Evolutionary conservation across 148 eudicot species (phyloP), one percentile per base, ranked within the genome.

Genomic region (Amaranthus hypochondriacus): DNA sequence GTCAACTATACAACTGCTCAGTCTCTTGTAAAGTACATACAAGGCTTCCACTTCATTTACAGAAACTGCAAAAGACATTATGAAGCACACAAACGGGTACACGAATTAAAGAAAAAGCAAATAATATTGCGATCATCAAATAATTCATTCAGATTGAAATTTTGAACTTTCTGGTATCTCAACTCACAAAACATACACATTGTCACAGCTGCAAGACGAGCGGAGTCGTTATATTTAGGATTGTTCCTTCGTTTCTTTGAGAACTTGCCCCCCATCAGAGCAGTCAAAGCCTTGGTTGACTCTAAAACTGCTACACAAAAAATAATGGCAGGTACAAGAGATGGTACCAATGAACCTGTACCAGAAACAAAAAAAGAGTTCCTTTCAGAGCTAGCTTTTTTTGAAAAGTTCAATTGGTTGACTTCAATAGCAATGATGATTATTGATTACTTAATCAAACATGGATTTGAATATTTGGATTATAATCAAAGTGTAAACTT

Each of bases 11-110:
- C 80, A 81, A 55, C 84, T 68, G 79, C 86, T 78, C 47, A 84
- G 43, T 6, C 58, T 67, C 74, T 75, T 63, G 77, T 72, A 84
- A 44, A 84, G 75, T 7, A 63, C 71, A 57, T 62, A 75, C 76
- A 84, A 69, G 21, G 86, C 86, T 66, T 81, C 81, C n/a, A 78
- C 79, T 72, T 84, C 86, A 63, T 66, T 81, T 68, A 75, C 73
- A 69, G 77, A 67, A 78, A 84, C 86, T 84, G 67, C 2, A 44
- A 28, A 28, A 28, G 39, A 28, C 39, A 28, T n/a, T 7, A 39
- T 15, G 15, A 7, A 52, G 48, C 28, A 7, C 50, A 60, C 15
- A 51, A 39, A 69, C 18, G 44, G 50, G 11, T 42, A 6, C 42
- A 9, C 46, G 51, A 59, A 58, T 48, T 43, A 7, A 68, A 4